A percentile compares a stretch with the other conserved stretches of the same genome.
Conservation (phyloP, 1,139 yeast genomes). For the Hyphopichia wangnamkhiaoensis region DNA sequence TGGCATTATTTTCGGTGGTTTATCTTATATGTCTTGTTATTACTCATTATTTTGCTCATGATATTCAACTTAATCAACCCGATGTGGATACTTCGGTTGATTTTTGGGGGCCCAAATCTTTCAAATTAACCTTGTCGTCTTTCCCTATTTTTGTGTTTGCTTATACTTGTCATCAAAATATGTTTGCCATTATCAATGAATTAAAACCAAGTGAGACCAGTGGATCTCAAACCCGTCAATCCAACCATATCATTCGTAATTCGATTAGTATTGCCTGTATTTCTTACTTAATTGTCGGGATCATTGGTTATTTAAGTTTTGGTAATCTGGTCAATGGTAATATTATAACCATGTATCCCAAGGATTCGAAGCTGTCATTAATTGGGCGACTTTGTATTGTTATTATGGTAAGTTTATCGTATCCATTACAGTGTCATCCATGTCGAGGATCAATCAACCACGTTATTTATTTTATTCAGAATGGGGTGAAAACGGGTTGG, state of each 20-base stretch:
- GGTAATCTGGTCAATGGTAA: conserved; percentile 74
- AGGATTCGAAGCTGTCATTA: conserved; percentile 55
- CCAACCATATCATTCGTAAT: conserved; percentile 54
- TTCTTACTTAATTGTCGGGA: conserved; percentile 69
- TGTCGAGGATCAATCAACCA: conserved; percentile 74
- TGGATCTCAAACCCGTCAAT: conserved; percentile 54
- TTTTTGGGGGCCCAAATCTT: conserved; percentile 40
- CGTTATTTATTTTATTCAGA: conserved; percentile 53
- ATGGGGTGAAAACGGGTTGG: conserved; percentile 24
- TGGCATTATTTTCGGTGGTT: conserved; percentile 81
- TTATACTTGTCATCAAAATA: conserved; percentile 91
- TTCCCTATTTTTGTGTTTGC: conserved; percentile 94
- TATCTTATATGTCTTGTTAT: conserved; percentile 77
- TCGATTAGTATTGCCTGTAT: conserved; percentile 64
- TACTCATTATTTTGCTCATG: conserved; percentile 53
- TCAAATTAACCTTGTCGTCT: conserved; percentile 43
- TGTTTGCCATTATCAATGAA: conserved; percentile 89
- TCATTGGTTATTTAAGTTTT: conserved; percentile 83
- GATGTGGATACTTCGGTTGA: conserved; percentile 20
- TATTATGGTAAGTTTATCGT: conserved; percentile 66
- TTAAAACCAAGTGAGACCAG: conserved; percentile 24
- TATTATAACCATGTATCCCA: conserved; percentile 70
- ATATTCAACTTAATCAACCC: conserved; percentile 20
- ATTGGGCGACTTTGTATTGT: conserved; percentile 73
- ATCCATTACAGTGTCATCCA: conserved; percentile 78